Conservation (phyloP, 331 rosid genomes). For the Pyrus hybrid region DNA sequence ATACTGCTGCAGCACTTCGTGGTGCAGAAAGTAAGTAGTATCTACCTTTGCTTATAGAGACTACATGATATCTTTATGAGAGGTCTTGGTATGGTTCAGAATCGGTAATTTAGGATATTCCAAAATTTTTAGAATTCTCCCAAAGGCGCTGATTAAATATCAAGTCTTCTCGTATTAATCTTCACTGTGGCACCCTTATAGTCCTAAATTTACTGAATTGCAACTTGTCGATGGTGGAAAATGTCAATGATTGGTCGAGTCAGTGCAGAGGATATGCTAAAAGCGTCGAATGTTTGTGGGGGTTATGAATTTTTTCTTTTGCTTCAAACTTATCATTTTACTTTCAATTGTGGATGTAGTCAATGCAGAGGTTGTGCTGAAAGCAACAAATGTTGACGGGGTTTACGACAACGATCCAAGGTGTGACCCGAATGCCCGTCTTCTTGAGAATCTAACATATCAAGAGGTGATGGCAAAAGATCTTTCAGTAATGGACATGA, state of each 20-base stretch:
- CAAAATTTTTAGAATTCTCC: not conserved
- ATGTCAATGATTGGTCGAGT: conserved; percentile 34
- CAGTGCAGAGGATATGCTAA: conserved; percentile 68
- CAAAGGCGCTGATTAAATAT: not conserved
- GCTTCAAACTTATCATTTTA: conserved; percentile 2
- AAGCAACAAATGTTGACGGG: conserved; percentile 95
- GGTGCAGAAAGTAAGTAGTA: conserved; percentile 87
- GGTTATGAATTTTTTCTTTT: not conserved
- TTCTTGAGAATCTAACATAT: conserved; percentile 67
- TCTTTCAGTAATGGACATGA: conserved; percentile 95
- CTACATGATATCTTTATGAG: too few species aligned
- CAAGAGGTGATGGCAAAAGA: conserved; percentile 79
- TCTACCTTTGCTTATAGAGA: too few species aligned
- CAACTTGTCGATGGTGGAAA: not conserved
- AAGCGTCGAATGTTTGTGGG: conserved; percentile 42
- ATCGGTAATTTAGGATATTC: too few species aligned
- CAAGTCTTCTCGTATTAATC: not conserved
- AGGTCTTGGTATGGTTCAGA: too few species aligned
- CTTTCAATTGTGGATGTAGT: conserved; percentile 39
- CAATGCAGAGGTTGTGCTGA: conserved; percentile 92
- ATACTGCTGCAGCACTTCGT: conserved; percentile 95
- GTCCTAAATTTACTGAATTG: not conserved
- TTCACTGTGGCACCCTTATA: not conserved
- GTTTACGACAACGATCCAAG: conserved; percentile 76
- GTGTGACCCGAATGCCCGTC: conserved; percentile 66